Evolutionary conservation across 805 yeast species (phyloP).

Genomic region (Ogataea zsoltii): DNA sequence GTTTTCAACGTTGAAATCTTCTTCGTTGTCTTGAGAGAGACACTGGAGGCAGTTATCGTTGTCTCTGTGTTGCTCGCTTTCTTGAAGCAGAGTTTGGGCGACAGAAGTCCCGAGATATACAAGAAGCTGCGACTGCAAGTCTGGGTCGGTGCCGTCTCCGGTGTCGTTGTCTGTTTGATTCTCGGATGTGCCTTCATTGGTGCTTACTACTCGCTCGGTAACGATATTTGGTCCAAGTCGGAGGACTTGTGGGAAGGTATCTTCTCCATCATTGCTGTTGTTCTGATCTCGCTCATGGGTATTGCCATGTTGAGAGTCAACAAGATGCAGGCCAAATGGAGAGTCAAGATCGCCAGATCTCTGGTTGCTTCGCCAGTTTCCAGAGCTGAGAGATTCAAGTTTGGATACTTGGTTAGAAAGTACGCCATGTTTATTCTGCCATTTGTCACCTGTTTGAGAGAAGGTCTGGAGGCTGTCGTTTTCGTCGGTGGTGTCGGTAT

Average conservation of each 20-base stretch:
- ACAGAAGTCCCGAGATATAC: slow-evolving; percentile 44
- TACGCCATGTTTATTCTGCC: slow-evolving; percentile 91
- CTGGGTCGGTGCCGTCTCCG: slow-evolving; percentile 78
- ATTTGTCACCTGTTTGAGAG: slow-evolving; percentile 88
- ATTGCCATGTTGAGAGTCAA: slow-evolving; percentile 93
- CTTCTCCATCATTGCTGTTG: slow-evolving; percentile 85
- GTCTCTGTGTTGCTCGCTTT: slow-evolving; percentile 91
- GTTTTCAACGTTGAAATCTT: slow-evolving; percentile 76
- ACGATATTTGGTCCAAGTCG: slow-evolving; percentile 80
- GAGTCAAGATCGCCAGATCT: slow-evolving; percentile 88
- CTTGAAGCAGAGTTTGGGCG: slow-evolving; percentile 83
- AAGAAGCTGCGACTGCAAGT: slow-evolving; percentile 72
- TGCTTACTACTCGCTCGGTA: slow-evolving; percentile 77
- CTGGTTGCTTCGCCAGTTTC: slow-evolving; percentile 58
- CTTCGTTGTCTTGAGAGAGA: slow-evolving; percentile 90
- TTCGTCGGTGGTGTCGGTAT: slow-evolving; percentile 96
- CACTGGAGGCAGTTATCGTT: slow-evolving; percentile 88
- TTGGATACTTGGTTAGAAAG: slow-evolving; percentile 62
- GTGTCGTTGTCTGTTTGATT: slow-evolving; percentile 75
- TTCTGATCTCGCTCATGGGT: slow-evolving; percentile 92
- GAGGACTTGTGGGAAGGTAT: slow-evolving; percentile 98
- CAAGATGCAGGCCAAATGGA: slow-evolving; percentile 97
- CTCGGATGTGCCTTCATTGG: slow-evolving; percentile 95
- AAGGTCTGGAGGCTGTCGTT: slow-evolving; percentile 95
- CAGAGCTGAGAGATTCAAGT: slow-evolving; percentile 50